A percentile compares a stretch with the other conserved stretches of the same genome.
Evolutionary conservation across 2,329 filamentous ascomycete species (phyloP).

Genomic region (Scolecobasidium constrictum): DNA sequence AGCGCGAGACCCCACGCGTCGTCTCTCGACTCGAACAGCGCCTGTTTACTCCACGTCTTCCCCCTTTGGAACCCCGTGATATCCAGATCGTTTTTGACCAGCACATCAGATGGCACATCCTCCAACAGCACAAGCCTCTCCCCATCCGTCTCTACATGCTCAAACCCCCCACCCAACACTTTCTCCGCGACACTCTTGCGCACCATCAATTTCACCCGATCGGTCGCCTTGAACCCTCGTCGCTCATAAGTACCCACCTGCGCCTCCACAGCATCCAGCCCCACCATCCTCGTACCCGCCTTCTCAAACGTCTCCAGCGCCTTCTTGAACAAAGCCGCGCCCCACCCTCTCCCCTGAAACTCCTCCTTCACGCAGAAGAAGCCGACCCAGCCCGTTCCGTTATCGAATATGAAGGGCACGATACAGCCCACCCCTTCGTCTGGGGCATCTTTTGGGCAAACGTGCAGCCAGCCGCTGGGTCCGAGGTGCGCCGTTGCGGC

Average conservation of each 20-base stretch:
- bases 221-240: constrained; percentile 21
- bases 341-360: constrained; percentile 22
- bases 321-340: constrained; percentile 20
- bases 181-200: constrained; percentile 14
- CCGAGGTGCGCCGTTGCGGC: constrained; percentile 11
- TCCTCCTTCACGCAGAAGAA: constrained; percentile 24
- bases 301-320: constrained; percentile 16
- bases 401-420: constrained; percentile 21
- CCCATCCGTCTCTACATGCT: constrained; percentile 10
- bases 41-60: constrained; percentile 20
- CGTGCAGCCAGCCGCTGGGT: constrained; percentile 21
- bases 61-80: constrained; percentile 22
- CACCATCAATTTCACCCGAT: constrained; percentile 19
- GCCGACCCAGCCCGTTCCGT: constrained; percentile 26
- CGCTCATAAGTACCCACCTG: constrained; percentile 25
- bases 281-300: constrained; percentile 16
- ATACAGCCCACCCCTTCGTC: constrained; percentile 21
- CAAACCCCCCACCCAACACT: constrained; percentile 11
- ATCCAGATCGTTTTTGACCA: constrained; percentile 19
- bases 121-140: constrained; percentile 16
- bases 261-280: constrained; percentile 26
- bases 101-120: constrained; percentile 14
- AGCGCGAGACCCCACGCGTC: constrained; percentile 21
- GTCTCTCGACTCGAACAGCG: constrained; percentile 17
- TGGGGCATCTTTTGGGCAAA: constrained; percentile 15